Percentiles rank a stretch among this genome's conserved stretches.
Evolutionary conservation across 352 stramenopile genomes (phyloP).

Genomic region (Peronospora belbahrii): DNA sequence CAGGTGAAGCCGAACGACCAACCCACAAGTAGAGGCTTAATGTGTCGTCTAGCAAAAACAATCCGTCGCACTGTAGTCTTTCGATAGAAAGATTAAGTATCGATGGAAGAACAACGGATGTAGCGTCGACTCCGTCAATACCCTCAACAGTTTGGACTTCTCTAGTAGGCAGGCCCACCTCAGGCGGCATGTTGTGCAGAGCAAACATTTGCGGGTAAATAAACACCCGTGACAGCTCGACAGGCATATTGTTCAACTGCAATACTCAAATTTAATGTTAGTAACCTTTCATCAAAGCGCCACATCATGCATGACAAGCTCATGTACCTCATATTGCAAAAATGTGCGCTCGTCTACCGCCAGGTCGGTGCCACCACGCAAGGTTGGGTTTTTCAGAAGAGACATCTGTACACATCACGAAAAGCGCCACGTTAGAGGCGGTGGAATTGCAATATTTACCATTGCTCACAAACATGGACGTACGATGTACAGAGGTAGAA

Average conservation of each 20-base stretch:
- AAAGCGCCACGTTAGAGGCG: constrained; percentile 4
- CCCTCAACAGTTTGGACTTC: constrained; percentile 33
- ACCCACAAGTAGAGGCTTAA: constrained; percentile 96
- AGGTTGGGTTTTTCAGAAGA: constrained; percentile 95
- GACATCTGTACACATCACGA: constrained; percentile 76
- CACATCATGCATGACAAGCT: background rate
- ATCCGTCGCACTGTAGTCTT: constrained; percentile 87
- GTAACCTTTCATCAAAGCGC: constrained; percentile 1
- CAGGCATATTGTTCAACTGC: constrained; percentile 91
- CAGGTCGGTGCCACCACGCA: constrained; percentile 94
- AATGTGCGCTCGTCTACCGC: constrained; percentile 93
- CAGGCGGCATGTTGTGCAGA: constrained; percentile 87
- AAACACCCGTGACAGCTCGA: constrained; percentile 87
- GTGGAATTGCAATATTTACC: background rate
- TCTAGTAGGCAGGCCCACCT: constrained; percentile 70
- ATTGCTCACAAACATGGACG: constrained; percentile 12
- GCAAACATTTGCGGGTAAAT: constrained; percentile 97
- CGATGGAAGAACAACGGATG: constrained; percentile 73
- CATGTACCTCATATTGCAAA: constrained; percentile 78
- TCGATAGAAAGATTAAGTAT: constrained; percentile 94
- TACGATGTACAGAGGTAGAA: constrained; percentile 94
- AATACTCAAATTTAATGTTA: constrained; percentile 8
- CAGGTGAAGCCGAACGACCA: constrained; percentile 80
- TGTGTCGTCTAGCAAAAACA: constrained; percentile 97
- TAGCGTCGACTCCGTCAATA: constrained; percentile 22